These are phyloP conservation scores for Chytriomyces sp. DNA, from an alignment of 192 early-diverging fungal species.

Conservation along the genomic window DNA sequence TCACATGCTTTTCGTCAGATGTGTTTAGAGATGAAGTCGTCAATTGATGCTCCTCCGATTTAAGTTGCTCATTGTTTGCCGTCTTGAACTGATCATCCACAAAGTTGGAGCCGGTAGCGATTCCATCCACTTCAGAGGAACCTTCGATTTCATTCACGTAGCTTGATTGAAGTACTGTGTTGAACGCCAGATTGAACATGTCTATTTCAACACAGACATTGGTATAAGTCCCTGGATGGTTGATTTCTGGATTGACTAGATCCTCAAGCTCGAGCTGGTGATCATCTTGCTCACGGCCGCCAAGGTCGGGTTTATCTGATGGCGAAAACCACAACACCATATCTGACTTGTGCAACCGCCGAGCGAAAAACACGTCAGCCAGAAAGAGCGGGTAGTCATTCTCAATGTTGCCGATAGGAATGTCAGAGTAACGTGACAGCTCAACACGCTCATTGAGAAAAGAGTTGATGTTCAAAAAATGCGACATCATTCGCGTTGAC, in stretches of 20 bases:
- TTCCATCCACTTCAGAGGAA: slow-evolving; percentile 22
- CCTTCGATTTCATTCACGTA: slow-evolving; percentile 84
- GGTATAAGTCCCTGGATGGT: slow-evolving; percentile 73
- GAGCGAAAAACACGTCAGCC: slow-evolving; percentile 84
- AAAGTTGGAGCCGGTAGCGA: slow-evolving; percentile 39
- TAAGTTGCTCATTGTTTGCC: slow-evolving; percentile 23
- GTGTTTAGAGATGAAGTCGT: slow-evolving; percentile 39
- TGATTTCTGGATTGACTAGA: slow-evolving; percentile 74
- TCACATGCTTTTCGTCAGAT: slow-evolving; percentile 47
- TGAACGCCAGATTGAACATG: slow-evolving; percentile 78
- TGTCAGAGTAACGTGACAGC: slow-evolving; percentile 78
- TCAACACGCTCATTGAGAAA: slow-evolving; percentile 77
- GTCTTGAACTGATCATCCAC: slow-evolving; percentile 64
- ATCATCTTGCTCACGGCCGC: slow-evolving; percentile 84
- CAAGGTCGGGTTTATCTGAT: slow-evolving; percentile 79
- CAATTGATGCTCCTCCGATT: slow-evolving; percentile 22
- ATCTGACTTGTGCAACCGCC: slow-evolving; percentile 75
- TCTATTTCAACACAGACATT: slow-evolving; percentile 87
- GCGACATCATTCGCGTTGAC: slow-evolving; percentile 72
- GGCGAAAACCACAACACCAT: slow-evolving; percentile 92
- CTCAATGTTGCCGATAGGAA: slow-evolving; percentile 91
- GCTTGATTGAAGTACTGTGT: slow-evolving; percentile 77
- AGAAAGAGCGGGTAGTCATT: slow-evolving; percentile 80
- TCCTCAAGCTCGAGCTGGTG: slow-evolving; percentile 61
- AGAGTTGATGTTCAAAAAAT: slow-evolving; percentile 73